Evolutionary conservation across 2,329 filamentous ascomycete species (phyloP).

Genomic region (Paecilomyces sp.): DNA sequence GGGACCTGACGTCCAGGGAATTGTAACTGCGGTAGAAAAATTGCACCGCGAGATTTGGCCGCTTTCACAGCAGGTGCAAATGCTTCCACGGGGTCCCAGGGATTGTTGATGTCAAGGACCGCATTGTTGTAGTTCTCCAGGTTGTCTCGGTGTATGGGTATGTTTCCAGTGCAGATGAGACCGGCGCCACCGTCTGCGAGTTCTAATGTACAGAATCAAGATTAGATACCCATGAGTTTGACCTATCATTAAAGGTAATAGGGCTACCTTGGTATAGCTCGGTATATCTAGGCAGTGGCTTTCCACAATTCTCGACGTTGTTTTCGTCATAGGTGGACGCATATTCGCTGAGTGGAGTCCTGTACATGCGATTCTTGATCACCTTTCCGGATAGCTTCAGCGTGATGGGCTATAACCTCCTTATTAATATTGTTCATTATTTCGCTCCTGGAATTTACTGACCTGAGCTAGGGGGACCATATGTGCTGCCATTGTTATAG

Average conservation of each 20-base stretch:
- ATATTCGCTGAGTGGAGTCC: slow-evolving; percentile 16
- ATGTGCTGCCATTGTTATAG: no score
- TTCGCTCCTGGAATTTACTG: no score
- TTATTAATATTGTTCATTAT: no score
- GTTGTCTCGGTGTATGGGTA: slow-evolving; percentile 18
- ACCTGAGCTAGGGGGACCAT: no score
- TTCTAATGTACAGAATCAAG: not conserved
- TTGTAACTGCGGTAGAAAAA: slow-evolving; percentile 16
- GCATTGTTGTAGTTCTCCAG: slow-evolving; percentile 20
- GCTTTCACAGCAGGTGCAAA: slow-evolving; percentile 14
- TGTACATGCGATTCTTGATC: slow-evolving; percentile 14
- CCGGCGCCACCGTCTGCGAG: slow-evolving; percentile 12
- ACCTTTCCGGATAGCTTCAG: slow-evolving; percentile 14
- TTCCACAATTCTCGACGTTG: slow-evolving; percentile 14
- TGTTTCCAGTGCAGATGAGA: slow-evolving; percentile 19
- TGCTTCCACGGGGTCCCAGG: slow-evolving; percentile 13
- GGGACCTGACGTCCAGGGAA: slow-evolving; percentile 17
- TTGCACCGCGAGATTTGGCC: slow-evolving; percentile 14
- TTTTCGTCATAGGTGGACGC: slow-evolving; percentile 14
- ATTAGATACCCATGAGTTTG: no score
- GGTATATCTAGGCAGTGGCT: slow-evolving; percentile 11
- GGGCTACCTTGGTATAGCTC: slow-evolving; percentile 12
- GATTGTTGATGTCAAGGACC: slow-evolving; percentile 16
- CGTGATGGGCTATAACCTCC: slow-evolving; percentile 8
- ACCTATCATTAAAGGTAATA: no score